Base-by-base conservation (phyloP, 2,329 filamentous ascomycete genomes). In the Coleophoma crateriformis region DNA sequence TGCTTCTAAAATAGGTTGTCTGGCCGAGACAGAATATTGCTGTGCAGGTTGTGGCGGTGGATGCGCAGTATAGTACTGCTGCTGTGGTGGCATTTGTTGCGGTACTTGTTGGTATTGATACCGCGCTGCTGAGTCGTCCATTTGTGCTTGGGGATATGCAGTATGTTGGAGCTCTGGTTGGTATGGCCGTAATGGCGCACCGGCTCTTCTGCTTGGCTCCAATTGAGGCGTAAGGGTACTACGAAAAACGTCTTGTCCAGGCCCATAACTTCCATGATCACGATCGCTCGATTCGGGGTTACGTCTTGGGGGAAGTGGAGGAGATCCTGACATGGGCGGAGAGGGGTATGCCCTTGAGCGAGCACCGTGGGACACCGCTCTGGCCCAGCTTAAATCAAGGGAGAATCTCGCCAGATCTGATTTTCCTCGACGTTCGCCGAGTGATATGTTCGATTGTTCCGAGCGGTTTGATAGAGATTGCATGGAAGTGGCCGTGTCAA, bases 321-420 rank as follows among this genome's bases (percentile, higher is more conserved):
- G 80, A 73, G 82, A 84, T 66, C 80, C 81, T 75, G 83, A 85
- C 83, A 86, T 86, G 76, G 83, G 83, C 72, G 83, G 82, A 76
- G 83, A 86, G 67, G 82, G 82, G 71, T 86, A 86, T 66, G 77
- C 79, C 74, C 73, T 73, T 64, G 72, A 72, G 63, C 73, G 75
- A 71, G 74, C 73, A 73, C 71, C 71, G 67, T 74, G 73, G 64
- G 71, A 74, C 72, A 75, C 71, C 73, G 70, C 71, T 77, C 73
- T 72, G 63, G 70, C 71, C 75, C 77, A 75, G 67, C 72, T 73
- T 71, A 73, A 70, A 71, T 79, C 77, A 61, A 79, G 72, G 68
- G 71, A 71, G 65, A 76, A 76, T 63, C 72, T 72, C 64, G 75
- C 72, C 68, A 77, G 70, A 60, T 79, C 74, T 66, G 73, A 72